Base-by-base conservation (phyloP, 495 filamentous ascomycete species). In the Penicillium chermesinum region DNA sequence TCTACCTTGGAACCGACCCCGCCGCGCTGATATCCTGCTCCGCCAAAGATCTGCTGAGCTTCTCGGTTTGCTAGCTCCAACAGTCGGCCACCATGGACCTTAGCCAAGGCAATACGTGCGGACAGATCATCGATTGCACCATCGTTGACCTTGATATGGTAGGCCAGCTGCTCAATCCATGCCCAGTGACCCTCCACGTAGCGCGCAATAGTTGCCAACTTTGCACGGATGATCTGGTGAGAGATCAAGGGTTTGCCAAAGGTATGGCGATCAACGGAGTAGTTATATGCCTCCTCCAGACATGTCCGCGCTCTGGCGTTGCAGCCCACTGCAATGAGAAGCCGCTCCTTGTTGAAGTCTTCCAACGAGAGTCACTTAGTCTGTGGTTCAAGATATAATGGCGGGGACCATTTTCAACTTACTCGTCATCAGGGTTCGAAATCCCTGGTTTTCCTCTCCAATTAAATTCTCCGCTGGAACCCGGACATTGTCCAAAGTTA, bases 41-140 rank as follows among this genome's bases (percentile, higher is more conserved):
- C 76, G 15, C 77, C 76, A 56, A 80, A 64, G 12, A 79, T 63
- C 52, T 80, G 77, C 66, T 79, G 76, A 0, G 76, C 68, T 50
- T 80, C 77, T 4, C 77, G 56, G 37, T 67, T 70, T 9, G 70
- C 70, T 54, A 65, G 64, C 57, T 81, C 78, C 20, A 79, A 46
- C 13, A 71, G 67, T 16, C 65, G 63, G 0, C 70, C 75, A 2
- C 70, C 74, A 35, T 67, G 58, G 1, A 79, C 75, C 57, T 80
- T 81, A 14, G 64, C n/a, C n/a, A n/a, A n/a, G n/a, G n/a, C n/a
- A n/a, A n/a, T n/a, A n/a, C n/a, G n/a, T n/a, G n/a, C n/a, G n/a
- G n/a, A n/a, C n/a, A n/a, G n/a, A n/a, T n/a, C n/a, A n/a, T n/a
- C n/a, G n/a, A n/a, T n/a, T n/a, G n/a, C n/a, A n/a, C n/a, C n/a